phyloP scores from a whole-genome alignment of 495 filamentous ascomycete genomes.

The Neurospora sp. region DNA sequence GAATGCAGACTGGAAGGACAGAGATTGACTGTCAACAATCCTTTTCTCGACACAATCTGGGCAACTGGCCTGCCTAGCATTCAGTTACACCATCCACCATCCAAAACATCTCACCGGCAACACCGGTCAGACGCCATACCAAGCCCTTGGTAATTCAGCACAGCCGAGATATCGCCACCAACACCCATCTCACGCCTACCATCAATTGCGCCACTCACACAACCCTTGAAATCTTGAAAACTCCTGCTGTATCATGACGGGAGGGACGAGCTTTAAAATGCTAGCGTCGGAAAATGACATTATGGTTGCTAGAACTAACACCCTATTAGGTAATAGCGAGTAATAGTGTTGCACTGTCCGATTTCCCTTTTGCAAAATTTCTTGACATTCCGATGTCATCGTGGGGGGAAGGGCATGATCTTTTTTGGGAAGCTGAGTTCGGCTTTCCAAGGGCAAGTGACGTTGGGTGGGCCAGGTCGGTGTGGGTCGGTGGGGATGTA shows the following conservation, averaged over 20 bases:
- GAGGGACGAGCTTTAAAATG: not conserved
- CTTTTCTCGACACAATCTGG: not conserved
- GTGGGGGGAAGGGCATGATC: no score
- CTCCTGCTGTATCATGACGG: not conserved
- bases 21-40: not conserved
- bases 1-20: not conserved
- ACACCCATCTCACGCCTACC: not conserved
- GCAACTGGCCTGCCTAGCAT: not conserved
- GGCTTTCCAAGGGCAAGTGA: no score
- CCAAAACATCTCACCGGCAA: not conserved
- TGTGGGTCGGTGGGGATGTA: no score
- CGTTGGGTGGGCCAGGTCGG: no score
- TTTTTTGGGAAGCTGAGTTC: no score
- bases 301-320: not conserved
- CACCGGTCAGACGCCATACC: not conserved
- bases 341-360: not conserved
- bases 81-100: not conserved
- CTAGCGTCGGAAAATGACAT: not conserved
- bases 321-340: not conserved
- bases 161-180: not conserved
- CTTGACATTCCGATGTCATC: not conserved
- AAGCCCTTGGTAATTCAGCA: not conserved
- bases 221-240: not conserved
- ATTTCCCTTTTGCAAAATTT: not conserved
- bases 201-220: not conserved